Evolutionary conservation across 2,329 filamentous ascomycete genomes (phyloP).

Genomic region (Tolypocladium endophyticum): DNA sequence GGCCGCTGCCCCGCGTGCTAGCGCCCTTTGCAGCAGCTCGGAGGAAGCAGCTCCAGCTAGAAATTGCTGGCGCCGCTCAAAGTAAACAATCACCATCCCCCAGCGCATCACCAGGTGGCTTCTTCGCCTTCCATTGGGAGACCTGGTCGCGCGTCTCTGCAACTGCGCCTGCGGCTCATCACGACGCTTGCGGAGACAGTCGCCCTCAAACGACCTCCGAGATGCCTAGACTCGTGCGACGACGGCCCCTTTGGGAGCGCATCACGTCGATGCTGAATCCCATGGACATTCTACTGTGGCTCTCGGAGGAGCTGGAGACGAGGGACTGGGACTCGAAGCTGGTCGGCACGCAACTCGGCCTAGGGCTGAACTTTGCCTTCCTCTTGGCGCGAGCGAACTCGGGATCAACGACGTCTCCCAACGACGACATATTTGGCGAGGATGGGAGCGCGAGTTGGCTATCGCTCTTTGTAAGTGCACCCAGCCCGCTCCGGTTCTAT

Average conservation of each 20-base stretch:
- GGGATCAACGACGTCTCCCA: constrained; percentile 34
- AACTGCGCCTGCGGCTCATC: neutral
- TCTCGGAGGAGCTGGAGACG: constrained; percentile 87
- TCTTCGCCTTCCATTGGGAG: neutral
- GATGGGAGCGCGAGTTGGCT: constrained; percentile 55
- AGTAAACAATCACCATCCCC: neutral
- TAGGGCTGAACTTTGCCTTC: constrained; percentile 69
- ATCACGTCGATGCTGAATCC: constrained; percentile 74
- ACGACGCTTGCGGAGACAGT: neutral
- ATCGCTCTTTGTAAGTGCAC: constrained; percentile 36
- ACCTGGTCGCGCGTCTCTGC: neutral
- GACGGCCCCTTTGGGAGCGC: constrained; percentile 68
- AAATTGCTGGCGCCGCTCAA: neutral
- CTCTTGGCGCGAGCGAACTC: constrained; percentile 75
- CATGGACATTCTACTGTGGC: constrained; percentile 80
- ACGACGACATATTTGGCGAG: constrained; percentile 81
- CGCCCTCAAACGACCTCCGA: constrained; percentile 14
- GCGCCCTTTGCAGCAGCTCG: neutral
- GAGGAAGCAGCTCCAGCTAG: neutral
- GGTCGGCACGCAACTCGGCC: constrained; percentile 64
- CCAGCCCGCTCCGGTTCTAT: constrained; percentile 5
- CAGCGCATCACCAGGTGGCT: neutral
- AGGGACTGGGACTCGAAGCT: constrained; percentile 80
- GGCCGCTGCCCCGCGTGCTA: neutral
- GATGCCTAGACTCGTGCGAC: constrained; percentile 72